phyloP scores from a whole-genome alignment of 768 basidiomycete species.

The Tubosaeta sp. region DNA sequence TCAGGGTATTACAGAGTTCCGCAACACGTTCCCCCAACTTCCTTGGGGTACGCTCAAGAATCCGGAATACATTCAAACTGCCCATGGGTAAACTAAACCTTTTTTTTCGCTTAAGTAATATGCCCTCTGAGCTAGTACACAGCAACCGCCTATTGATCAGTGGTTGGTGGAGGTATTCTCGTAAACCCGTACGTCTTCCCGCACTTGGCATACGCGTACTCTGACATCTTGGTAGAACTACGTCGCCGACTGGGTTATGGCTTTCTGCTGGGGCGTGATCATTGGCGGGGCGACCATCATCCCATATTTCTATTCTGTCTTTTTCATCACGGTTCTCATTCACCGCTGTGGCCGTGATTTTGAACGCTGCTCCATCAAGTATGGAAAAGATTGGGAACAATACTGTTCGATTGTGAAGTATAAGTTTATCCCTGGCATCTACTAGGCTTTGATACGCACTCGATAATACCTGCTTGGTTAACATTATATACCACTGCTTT shows the following conservation, averaged over 20 bases:
- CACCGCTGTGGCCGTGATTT: slow-evolving; percentile 94
- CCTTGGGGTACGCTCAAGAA: slow-evolving; percentile 80
- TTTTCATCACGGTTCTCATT: slow-evolving; percentile 90
- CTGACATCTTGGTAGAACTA: slow-evolving; percentile 60
- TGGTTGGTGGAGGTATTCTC: slow-evolving; percentile 92
- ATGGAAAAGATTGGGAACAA: slow-evolving; percentile 92
- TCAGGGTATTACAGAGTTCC: slow-evolving; percentile 79
- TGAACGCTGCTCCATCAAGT: slow-evolving; percentile 88
- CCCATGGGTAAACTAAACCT: slow-evolving; percentile 63
- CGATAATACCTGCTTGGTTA: slow-evolving; percentile 5
- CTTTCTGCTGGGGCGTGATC: slow-evolving; percentile 79
- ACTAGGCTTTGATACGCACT: slow-evolving; percentile 41
- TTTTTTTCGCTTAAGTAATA: not conserved
- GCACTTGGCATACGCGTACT: not conserved
- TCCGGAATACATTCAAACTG: slow-evolving; percentile 89
- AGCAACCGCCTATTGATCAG: slow-evolving; percentile 88
- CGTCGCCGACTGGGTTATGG: slow-evolving; percentile 87
- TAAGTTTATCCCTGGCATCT: slow-evolving; percentile 86
- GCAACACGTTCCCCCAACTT: slow-evolving; percentile 92
- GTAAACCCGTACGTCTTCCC: slow-evolving; percentile 74
- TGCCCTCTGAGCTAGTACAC: slow-evolving; percentile 7
- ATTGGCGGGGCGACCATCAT: slow-evolving; percentile 76
- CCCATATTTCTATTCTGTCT: slow-evolving; percentile 95
- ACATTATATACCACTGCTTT: not conserved
- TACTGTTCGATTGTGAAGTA: slow-evolving; percentile 86